Evolutionary conservation across 169 alveolate species (phyloP), one percentile per base, ranked within the genome.

Genomic region (Eimeria brunetti): DNA sequence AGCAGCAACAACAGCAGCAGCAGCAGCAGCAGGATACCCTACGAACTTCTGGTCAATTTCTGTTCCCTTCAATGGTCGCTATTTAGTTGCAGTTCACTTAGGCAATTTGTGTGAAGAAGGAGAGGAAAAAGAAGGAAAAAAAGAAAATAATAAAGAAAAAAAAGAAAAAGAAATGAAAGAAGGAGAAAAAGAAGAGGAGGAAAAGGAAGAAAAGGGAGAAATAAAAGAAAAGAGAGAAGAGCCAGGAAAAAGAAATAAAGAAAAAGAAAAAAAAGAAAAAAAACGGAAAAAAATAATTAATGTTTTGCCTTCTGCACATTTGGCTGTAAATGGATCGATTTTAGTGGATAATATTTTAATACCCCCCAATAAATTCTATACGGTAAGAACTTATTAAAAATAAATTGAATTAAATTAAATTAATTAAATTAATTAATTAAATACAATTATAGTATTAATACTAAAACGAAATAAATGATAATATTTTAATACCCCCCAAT

Each of bases 11-110:
- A 16, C 64, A 56, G 64, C 64, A 56, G n/a, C n/a, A n/a, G n/a
- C n/a, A n/a, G n/a, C n/a, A n/a, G n/a, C n/a, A n/a, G n/a, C n/a
- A n/a, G n/a, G n/a, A n/a, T n/a, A n/a, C n/a, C 81, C 81, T 27
- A 30, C 94, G 22, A 94, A 94, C 75, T 94, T 94, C 86, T 94
- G 96, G 96, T 94, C 96, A 1, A 1, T 94, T 2, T 86, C 96
- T 12, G 84, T 94, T 33, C 96, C 96, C 18, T 88, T 62, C 1
- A 94, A 94, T 81, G 96, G 96, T 16, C 49, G 67, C 8, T 94
- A 94, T 51, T 20, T 58, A 27, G 73, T 94, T 38, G 88, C 73
- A 18, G 94, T 84, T 20, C 89, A 94, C n/a, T 41, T 94, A 24
- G 96, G 96, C 33, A 94, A 88, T 83, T 93, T 89, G n/a, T 94